A percentile compares a stretch with the other conserved stretches of the same genome.
phyloP scores from a whole-genome alignment of 495 filamentous ascomycete species.

The Penicillium goetzii region DNA sequence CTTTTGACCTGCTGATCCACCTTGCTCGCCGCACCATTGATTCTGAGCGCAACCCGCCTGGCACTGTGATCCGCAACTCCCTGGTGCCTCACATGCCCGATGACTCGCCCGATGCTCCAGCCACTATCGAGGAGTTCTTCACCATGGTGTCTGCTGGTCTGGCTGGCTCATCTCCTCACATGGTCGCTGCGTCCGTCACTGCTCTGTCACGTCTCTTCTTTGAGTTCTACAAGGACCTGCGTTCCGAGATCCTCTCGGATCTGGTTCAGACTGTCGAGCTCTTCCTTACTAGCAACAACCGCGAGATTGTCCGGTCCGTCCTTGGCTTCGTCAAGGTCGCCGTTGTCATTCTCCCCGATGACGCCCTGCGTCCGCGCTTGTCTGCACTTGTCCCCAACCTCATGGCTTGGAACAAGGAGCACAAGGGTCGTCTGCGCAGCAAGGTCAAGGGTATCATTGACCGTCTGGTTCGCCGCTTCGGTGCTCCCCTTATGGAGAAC shows the following conservation, averaged over 20 bases:
- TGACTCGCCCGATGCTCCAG: slow-evolving; percentile 73
- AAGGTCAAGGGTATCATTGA: slow-evolving; percentile 98
- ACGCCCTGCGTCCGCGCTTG: slow-evolving; percentile 74
- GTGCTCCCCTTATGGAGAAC: slow-evolving; percentile 73
- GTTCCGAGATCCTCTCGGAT: slow-evolving; percentile 66
- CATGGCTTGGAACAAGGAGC: slow-evolving; percentile 95
- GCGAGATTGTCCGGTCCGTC: slow-evolving; percentile 91
- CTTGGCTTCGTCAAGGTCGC: slow-evolving; percentile 97
- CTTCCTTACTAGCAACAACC: slow-evolving; percentile 91
- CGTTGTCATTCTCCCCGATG: slow-evolving; percentile 78
- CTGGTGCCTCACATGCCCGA: slow-evolving; percentile 83
- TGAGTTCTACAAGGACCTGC: slow-evolving; percentile 69
- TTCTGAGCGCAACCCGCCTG: slow-evolving; percentile 55
- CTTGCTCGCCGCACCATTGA: slow-evolving; percentile 80
- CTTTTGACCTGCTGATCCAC: slow-evolving; percentile 86
- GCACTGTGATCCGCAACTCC: slow-evolving; percentile 77
- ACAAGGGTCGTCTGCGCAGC: slow-evolving; percentile 91
- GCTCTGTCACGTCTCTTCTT: slow-evolving; percentile 89
- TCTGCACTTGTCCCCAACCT: slow-evolving; percentile 78
- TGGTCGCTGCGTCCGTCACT: slow-evolving; percentile 92
- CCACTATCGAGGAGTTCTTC: slow-evolving; percentile 91
- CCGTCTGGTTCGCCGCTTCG: slow-evolving; percentile 88
- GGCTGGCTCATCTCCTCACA: slow-evolving; percentile 87
- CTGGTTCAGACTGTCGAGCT: slow-evolving; percentile 90
- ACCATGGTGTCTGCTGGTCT: slow-evolving; percentile 97